A percentile compares a stretch with the other conserved stretches of the same genome.
Conservation (phyloP, 169 alveolate genomes). For the Eimeria brunetti region DNA sequence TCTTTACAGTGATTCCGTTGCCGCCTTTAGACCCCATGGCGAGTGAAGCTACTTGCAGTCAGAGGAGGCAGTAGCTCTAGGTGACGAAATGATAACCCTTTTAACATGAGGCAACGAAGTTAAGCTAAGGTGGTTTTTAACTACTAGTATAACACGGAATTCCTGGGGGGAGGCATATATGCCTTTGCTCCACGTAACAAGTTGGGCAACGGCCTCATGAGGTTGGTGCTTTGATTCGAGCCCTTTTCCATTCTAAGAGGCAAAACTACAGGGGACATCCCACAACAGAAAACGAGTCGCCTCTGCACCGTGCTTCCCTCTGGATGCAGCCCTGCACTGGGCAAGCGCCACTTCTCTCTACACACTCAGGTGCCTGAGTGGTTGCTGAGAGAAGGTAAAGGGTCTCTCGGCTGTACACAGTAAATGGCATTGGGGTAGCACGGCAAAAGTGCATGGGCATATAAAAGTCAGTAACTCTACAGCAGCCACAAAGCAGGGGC, state of each 20-base stretch:
- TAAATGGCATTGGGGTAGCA: not conserved
- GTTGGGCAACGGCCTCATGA: not conserved
- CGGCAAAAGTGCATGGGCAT: not conserved
- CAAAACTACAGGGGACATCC: not conserved
- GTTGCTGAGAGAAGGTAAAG: not conserved
- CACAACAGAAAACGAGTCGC: not conserved
- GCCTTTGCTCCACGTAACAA: not conserved
- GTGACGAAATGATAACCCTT: not conserved
- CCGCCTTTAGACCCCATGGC: not conserved
- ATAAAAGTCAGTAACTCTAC: not conserved
- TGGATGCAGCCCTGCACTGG: not conserved
- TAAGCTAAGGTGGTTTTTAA: not conserved
- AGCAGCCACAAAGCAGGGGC: not conserved
- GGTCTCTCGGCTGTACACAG: not conserved
- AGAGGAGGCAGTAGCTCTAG: not conserved
- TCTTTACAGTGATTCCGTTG: not conserved
- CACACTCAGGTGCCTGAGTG: not conserved
- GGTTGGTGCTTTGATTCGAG: not conserved
- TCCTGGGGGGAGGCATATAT: not conserved
- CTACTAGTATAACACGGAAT: not conserved
- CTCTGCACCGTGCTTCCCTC: not conserved
- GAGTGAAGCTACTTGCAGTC: not conserved
- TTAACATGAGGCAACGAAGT: constrained; percentile 18
- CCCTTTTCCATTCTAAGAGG: not conserved
- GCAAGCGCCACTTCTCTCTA: not conserved